Evolutionary conservation across 1,284 basidiomycete genomes (phyloP), one percentile per base, ranked within the genome.

Genomic region (Anthracocystis walkeri): DNA sequence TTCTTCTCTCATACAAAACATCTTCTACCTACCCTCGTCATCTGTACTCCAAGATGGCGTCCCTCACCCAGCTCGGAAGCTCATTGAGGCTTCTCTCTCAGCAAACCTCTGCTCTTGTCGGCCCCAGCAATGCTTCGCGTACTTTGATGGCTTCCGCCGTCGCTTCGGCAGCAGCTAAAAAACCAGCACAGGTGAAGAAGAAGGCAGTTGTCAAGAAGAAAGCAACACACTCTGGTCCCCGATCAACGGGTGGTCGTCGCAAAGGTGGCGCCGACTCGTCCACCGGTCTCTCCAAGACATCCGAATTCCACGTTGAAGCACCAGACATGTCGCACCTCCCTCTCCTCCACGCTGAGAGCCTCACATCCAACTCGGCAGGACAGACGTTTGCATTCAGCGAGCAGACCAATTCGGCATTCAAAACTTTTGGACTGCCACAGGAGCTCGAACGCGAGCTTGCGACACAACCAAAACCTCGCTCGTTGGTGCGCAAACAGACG

Each of bases 151-250:
- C 65, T 0, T 65, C 74, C 2, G 61, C 69, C 29, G 50, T 52
- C 33, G 35, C 65, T 0, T 55, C 44, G 6, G 75, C 72, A 7
- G 79, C 79, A 3, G 68, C 66, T 25, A 77, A 78, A 45, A 78
- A 67, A 51, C 52, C 75, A 3, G 58, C 74, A 10, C 57, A 67
- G n/a, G 71, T 70, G 14, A 82, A 82, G 61, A 82, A 80, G 64
- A 80, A 80, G 54, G 73, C 75, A 0, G 66, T 79, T 5, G 71
- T 81, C 60, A 79, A 78, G 58, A 80, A 80, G 56, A 81, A 78
- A 48, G 35, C 60, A 11, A 40, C 53, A 12, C 58, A 53, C 20
- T 67, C 74, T 16, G 77, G 77, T 11, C 73, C 78, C 29, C 70
- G 78, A 40, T 69, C 72, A n/a, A 72, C 77, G 2, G 78, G 81